A percentile compares a stretch with the other conserved stretches of the same genome.
Evolutionary conservation across 2,329 filamentous ascomycete genomes (phyloP).

Genomic region (Fusarium sp.): DNA sequence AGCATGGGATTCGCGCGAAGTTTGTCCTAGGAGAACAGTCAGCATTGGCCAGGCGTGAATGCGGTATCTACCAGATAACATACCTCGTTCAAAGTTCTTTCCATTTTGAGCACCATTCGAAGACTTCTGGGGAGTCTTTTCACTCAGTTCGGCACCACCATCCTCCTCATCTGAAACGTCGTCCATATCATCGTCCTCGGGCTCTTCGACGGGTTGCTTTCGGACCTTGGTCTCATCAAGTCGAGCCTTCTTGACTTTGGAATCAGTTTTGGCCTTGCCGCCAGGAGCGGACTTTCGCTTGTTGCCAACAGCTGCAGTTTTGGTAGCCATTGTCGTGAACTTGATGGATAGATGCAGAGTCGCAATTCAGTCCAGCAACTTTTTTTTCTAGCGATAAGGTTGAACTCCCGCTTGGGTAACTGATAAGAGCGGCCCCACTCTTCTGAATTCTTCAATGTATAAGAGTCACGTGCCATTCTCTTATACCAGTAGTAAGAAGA

Average conservation of each 20-base stretch:
- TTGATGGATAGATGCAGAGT: constrained; percentile 32
- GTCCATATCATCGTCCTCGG: constrained; percentile 56
- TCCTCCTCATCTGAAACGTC: constrained; percentile 65
- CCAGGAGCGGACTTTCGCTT: constrained; percentile 67
- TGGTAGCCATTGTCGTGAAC: constrained; percentile 58
- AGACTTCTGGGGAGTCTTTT: constrained; percentile 52
- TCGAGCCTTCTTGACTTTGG: constrained; percentile 63
- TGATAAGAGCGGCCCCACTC: constrained; percentile 26
- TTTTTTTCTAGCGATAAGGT: constrained; percentile 44
- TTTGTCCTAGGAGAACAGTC: constrained; percentile 59
- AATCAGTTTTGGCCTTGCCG: constrained; percentile 56
- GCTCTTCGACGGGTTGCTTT: constrained; percentile 53
- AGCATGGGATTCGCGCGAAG: constrained; percentile 85
- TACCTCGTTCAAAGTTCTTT: constrained; percentile 57
- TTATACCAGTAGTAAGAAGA: background rate
- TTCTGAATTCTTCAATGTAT: background rate
- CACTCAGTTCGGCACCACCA: constrained; percentile 61
- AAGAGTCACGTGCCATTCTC: constrained; percentile 18
- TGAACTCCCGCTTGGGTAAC: constrained; percentile 14
- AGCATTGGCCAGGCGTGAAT: background rate
- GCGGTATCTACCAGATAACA: constrained; percentile 25
- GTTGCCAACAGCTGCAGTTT: constrained; percentile 57
- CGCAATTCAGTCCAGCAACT: constrained; percentile 36
- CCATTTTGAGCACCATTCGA: constrained; percentile 46
- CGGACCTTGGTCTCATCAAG: constrained; percentile 49